Conservation (phyloP, 257 asterid genomes). For the Anisodus acutangulus region DNA sequence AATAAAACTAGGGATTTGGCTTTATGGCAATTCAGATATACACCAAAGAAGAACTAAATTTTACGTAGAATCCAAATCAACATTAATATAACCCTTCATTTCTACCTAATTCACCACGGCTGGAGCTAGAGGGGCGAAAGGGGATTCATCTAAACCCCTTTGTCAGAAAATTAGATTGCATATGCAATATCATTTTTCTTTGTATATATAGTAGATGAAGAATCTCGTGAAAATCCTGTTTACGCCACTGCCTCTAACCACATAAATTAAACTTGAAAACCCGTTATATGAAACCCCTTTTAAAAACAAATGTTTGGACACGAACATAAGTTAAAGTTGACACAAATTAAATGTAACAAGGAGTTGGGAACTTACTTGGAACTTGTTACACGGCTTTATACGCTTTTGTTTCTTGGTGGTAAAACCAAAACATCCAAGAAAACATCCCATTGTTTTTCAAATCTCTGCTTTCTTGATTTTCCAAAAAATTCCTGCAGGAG, state of each 20-base stretch:
- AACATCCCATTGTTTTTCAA: slow-evolving; percentile 60
- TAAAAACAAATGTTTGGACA: not conserved
- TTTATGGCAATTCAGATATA: not conserved
- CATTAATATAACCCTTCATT: not conserved
- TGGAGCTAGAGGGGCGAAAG: not conserved
- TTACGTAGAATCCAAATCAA: not conserved
- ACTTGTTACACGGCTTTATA: slow-evolving; percentile 42
- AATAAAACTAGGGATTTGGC: not conserved
- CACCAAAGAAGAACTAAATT: not conserved
- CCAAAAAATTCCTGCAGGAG: slow-evolving; percentile 13
- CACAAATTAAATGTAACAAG: not conserved
- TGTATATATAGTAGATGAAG: not conserved
- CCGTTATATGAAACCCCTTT: not conserved
- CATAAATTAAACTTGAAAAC: not conserved
- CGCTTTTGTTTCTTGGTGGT: slow-evolving; percentile 48
- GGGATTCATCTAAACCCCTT: not conserved
- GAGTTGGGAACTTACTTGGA: slow-evolving; percentile 24
- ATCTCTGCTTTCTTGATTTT: slow-evolving; percentile 32
- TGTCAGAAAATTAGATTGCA: not conserved
- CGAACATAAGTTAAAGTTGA: not conserved
- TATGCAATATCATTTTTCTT: not conserved
- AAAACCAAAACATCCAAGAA: slow-evolving; percentile 71
- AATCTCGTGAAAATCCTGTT: accelerated
- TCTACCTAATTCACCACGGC: not conserved
- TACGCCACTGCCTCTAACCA: not conserved